These are phyloP conservation scores for Cardamine chenopodiifolia DNA, from an alignment of 345 rosid genomes.

Conservation along the genomic window DNA sequence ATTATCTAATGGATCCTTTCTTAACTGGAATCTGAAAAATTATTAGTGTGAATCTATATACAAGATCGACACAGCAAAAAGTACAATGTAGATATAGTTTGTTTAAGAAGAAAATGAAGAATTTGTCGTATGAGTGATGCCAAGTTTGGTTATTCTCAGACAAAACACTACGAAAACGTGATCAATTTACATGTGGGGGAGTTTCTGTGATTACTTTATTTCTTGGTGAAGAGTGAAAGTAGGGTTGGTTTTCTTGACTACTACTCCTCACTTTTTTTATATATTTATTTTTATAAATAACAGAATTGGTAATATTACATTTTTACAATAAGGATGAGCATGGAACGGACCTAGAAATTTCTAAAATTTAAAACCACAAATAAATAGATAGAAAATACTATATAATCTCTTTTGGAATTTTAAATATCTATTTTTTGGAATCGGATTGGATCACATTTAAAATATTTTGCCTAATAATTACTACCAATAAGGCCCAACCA, in stretches of 20 bases:
- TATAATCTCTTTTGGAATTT: too few species aligned
- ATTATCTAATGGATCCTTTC: not conserved
- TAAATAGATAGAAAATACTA: too few species aligned
- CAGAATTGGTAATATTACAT: not conserved
- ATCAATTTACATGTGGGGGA: constrained; percentile 20
- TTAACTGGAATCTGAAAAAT: constrained; percentile 11
- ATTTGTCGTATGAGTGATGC: constrained; percentile 41
- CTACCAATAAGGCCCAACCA: too few species aligned
- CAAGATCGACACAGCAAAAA: not conserved
- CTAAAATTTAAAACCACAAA: too few species aligned
- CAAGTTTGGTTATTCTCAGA: constrained; percentile 27
- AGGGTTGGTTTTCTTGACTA: constrained; percentile 53
- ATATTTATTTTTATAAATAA: not conserved
- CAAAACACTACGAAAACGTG: constrained; percentile 12
- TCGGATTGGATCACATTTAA: too few species aligned
- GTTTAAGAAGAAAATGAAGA: constrained; percentile 24
- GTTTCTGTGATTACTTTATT: constrained; percentile 18
- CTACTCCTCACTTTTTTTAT: constrained; percentile 6
- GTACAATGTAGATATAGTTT: not conserved
- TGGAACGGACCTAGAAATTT: too few species aligned
- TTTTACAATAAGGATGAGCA: too few species aligned
- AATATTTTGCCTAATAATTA: too few species aligned
- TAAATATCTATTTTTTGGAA: too few species aligned
- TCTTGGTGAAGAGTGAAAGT: constrained; percentile 53
- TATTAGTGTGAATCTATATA: constrained; percentile 1